phyloP scores from a whole-genome alignment of 116 monocot genomes.

The Papilionanthe hybrid region DNA sequence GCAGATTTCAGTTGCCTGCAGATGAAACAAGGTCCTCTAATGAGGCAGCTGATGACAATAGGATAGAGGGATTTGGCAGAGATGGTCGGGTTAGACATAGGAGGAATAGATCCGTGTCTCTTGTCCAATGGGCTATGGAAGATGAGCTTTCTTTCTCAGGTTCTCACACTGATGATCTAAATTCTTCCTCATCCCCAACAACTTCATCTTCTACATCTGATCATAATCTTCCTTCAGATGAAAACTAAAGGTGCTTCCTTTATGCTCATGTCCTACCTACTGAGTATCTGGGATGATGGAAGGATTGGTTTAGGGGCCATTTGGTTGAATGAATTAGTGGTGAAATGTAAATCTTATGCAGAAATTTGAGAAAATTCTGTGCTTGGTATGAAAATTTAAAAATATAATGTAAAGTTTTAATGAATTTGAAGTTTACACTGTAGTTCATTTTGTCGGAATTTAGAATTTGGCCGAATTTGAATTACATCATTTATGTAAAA shows the following conservation, averaged over 20 bases:
- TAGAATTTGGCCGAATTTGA: too few relatives aligned
- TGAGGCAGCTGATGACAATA: background rate
- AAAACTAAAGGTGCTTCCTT: slow-evolving; percentile 18
- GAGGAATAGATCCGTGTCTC: slow-evolving; percentile 26
- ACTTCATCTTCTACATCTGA: slow-evolving; percentile 10
- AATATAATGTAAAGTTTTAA: too few relatives aligned
- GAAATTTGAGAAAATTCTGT: too few relatives aligned
- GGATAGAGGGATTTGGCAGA: background rate
- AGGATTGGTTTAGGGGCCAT: too few relatives aligned
- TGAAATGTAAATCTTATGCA: background rate
- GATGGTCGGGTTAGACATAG: slow-evolving; percentile 13
- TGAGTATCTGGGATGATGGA: too few relatives aligned
- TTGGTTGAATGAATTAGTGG: too few relatives aligned
- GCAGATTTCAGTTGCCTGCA: slow-evolving; percentile 51
- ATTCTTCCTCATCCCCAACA: slow-evolving; percentile 16
- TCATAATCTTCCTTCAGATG: slow-evolving; percentile 25
- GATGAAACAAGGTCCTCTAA: slow-evolving; percentile 30
- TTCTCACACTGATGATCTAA: slow-evolving; percentile 19
- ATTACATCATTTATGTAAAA: too few relatives aligned
- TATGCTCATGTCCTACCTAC: background rate
- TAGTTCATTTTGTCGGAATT: too few relatives aligned
- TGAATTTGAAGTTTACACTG: too few relatives aligned
- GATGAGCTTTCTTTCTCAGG: slow-evolving; percentile 43
- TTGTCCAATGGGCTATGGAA: slow-evolving; percentile 48
- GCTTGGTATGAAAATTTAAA: too few relatives aligned